Base-by-base conservation (phyloP, 768 basidiomycete genomes). In the Leucosporidium creatinivorum region DNA sequence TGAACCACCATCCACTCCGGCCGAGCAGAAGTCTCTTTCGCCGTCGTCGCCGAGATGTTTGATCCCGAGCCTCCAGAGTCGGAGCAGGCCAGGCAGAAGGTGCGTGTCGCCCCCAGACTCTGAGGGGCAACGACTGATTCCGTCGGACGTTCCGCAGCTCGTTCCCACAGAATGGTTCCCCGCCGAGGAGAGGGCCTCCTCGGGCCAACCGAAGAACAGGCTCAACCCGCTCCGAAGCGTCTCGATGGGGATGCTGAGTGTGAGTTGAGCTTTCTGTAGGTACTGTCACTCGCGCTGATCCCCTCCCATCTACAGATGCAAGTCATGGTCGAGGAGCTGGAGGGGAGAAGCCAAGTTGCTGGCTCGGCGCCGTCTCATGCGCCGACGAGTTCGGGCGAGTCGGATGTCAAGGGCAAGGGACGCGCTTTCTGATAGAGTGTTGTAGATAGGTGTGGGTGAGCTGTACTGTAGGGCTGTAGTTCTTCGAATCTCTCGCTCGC, bases 1-100 rank as follows among this genome's bases (percentile, higher is more conserved):
- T 39, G 13, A 25, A 1, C 15, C 36, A 9, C 12, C n/a, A 1
- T 21, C 10, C 58, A 12, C 26, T 7, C 12, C 28, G 19, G 1
- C 21, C 26, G 10, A 31, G 47, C 56, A 64, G 74, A 66, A 2
- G 21, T 50, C 15, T 51, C 62, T 5, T 75, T 70, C 18, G 61
- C 63, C 10, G 52, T 68, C 7, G 28, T 73, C 7, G 58, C 73
- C 23, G 69, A 75, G 55, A 59, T 75, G 69, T 49, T 60, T 17
- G 66, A 70, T 25, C 69, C 63, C n/a, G 49, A 62, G 0, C 17
- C 31, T 0, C 62, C 60, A 10, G 58, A 61, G 44, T 69, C 62
- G 47, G 60, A 51, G 56, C 65, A 58, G 0, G 69, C 57, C 18
- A 33, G n/a, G 25, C 47, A 58, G 49, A 66, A 64, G 7, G 67